These are phyloP conservation scores for Epichloe sibirici DNA, from an alignment of 2,329 filamentous ascomycete genomes.

Conservation along the genomic window DNA sequence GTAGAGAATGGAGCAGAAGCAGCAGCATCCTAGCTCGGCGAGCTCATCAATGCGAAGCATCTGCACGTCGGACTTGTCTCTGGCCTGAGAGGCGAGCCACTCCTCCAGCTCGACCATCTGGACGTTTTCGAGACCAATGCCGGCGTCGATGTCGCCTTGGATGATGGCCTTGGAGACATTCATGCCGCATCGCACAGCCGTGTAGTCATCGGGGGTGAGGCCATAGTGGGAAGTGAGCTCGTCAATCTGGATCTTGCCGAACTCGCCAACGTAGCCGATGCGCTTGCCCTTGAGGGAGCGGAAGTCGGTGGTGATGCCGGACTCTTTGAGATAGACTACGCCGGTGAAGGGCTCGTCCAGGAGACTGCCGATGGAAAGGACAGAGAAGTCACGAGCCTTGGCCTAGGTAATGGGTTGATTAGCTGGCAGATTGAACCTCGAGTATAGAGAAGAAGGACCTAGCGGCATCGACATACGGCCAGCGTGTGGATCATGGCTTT, in stretches of 20 bases:
- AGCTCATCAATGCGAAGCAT: slow-evolving; percentile 76
- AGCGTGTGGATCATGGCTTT: slow-evolving; percentile 79
- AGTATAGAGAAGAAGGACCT: neutral
- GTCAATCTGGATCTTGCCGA: slow-evolving; percentile 75
- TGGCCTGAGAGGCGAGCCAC: slow-evolving; percentile 53
- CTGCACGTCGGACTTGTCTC: slow-evolving; percentile 55
- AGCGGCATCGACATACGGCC: slow-evolving; percentile 34
- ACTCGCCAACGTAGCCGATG: slow-evolving; percentile 71
- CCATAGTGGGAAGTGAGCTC: slow-evolving; percentile 69
- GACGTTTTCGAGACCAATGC: slow-evolving; percentile 67
- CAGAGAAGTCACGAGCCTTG: slow-evolving; percentile 63
- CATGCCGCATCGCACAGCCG: slow-evolving; percentile 68
- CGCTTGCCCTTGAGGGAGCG: slow-evolving; percentile 61
- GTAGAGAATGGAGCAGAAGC: slow-evolving; percentile 73
- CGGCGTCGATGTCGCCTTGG: slow-evolving; percentile 59
- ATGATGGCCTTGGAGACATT: slow-evolving; percentile 70
- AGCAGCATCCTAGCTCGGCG: slow-evolving; percentile 69
- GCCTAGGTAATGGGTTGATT: slow-evolving; percentile 31
- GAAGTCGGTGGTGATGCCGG: slow-evolving; percentile 65
- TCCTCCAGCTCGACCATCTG: slow-evolving; percentile 75
- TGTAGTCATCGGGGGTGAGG: slow-evolving; percentile 62
- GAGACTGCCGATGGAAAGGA: slow-evolving; percentile 60
- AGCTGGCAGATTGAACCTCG: too few relatives aligned
- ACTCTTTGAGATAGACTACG: slow-evolving; percentile 62
- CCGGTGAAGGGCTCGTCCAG: slow-evolving; percentile 73